Evolutionary conservation across 768 basidiomycete species (phyloP).

Genomic region (Phallus indusiatus): DNA sequence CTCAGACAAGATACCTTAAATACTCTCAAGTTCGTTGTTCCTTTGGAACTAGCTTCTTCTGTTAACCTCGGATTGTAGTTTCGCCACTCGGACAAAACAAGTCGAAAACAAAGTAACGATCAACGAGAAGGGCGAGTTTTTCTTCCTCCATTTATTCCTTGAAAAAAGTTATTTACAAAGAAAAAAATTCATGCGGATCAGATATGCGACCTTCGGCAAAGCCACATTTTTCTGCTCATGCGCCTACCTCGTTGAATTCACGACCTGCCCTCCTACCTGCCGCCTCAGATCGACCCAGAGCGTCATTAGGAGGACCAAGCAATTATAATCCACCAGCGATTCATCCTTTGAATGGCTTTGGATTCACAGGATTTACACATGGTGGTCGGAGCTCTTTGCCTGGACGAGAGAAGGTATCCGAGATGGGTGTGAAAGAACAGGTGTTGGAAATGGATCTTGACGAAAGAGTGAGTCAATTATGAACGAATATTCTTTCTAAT

Average conservation of each 20-base stretch:
- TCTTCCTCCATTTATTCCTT: background rate
- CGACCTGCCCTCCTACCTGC: slow-evolving; percentile 35
- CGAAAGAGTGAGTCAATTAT: slow-evolving; percentile 42
- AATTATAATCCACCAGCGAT: slow-evolving; percentile 29
- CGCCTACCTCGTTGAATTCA: slow-evolving; percentile 35
- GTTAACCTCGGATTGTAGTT: slow-evolving; percentile 31
- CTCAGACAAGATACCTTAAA: slow-evolving; percentile 84
- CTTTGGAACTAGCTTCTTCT: background rate
- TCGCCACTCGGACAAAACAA: slow-evolving; percentile 78
- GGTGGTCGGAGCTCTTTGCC: slow-evolving; percentile 6
- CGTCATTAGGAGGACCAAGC: slow-evolving; percentile 24
- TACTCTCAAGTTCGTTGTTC: slow-evolving; percentile 64
- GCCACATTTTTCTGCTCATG: slow-evolving; percentile 55
- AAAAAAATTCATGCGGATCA: slow-evolving; percentile 15
- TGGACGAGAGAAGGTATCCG: background rate
- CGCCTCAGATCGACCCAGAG: slow-evolving; percentile 29
- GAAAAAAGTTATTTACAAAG: background rate
- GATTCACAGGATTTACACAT: slow-evolving; percentile 6
- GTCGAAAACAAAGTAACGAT: slow-evolving; percentile 75
- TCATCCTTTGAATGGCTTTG: slow-evolving; percentile 6
- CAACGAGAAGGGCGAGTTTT: slow-evolving; percentile 59
- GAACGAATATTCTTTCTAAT: slow-evolving; percentile 6
- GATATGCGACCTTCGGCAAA: slow-evolving; percentile 52
- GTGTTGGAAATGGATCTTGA: slow-evolving; percentile 63
- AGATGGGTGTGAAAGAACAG: background rate